These are phyloP conservation scores for Lophium mytilinum DNA, from an alignment of 495 filamentous ascomycete genomes.

Conservation along the genomic window DNA sequence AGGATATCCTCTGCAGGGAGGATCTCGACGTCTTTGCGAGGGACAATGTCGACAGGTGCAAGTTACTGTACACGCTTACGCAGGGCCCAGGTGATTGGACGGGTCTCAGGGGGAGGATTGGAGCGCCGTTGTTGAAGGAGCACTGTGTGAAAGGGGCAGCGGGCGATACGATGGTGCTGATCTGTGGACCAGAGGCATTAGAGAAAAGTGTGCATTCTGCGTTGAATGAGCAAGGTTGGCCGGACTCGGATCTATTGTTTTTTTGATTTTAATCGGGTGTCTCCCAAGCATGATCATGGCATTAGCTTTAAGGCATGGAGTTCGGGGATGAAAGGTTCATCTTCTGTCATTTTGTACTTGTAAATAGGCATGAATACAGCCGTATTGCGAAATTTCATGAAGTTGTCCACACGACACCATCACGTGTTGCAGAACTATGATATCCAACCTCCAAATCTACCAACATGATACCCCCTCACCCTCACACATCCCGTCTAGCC, in stretches of 20 bases:
- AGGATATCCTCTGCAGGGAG: constrained; percentile 76
- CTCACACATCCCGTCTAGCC: neutral
- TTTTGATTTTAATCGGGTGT: constrained; percentile 46
- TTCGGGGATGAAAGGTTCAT: constrained; percentile 1
- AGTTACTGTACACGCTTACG: constrained; percentile 66
- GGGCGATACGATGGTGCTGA: constrained; percentile 54
- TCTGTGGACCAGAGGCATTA: constrained; percentile 77
- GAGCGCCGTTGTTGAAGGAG: constrained; percentile 50
- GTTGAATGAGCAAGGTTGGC: constrained; percentile 66
- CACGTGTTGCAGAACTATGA: neutral
- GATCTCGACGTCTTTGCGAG: constrained; percentile 60
- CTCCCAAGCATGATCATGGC: neutral
- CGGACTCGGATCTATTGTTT: constrained; percentile 71
- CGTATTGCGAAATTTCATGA: no score
- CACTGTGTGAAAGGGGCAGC: constrained; percentile 45
- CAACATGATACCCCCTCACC: neutral
- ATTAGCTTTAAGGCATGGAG: neutral
- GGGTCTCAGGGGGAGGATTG: constrained; percentile 64
- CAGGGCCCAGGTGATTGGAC: constrained; percentile 56
- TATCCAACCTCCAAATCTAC: neutral
- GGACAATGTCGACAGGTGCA: constrained; percentile 47
- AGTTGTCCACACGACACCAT: no score
- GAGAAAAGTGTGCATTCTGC: constrained; percentile 59
- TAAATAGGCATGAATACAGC: neutral
- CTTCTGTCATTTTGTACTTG: neutral